A percentile compares a stretch with the other conserved stretches of the same genome.
Evolutionary conservation across 139 green algal genomes (phyloP).

Genomic region (Micractinium conductrix): DNA sequence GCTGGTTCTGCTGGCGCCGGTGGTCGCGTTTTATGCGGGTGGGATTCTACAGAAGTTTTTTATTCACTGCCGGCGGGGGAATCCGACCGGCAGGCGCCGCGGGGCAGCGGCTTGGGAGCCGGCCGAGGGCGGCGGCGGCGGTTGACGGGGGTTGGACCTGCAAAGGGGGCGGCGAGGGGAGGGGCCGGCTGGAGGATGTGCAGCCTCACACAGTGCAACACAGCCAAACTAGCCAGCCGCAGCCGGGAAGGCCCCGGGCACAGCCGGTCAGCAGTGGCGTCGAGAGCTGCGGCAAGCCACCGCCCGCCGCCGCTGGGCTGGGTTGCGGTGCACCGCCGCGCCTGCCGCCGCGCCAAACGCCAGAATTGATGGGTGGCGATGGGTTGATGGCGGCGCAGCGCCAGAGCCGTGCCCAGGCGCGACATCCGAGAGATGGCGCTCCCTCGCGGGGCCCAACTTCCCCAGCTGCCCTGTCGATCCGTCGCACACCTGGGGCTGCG

Average conservation of each 20-base stretch:
- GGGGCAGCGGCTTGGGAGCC: background rate
- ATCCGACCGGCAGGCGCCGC: too few species aligned
- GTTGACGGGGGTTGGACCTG: background rate
- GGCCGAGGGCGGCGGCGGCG: background rate
- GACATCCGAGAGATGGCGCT: slow-evolving; percentile 14
- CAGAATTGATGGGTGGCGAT: too few species aligned
- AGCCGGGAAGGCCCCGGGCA: background rate
- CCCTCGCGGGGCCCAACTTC: too few species aligned
- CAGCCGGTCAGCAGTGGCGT: background rate
- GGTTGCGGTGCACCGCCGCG: too few species aligned
- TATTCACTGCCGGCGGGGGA: slow-evolving; percentile 21
- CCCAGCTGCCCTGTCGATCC: too few species aligned
- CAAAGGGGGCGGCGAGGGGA: background rate
- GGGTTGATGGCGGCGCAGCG: background rate
- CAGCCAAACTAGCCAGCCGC: background rate
- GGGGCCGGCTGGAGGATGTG: too few species aligned
- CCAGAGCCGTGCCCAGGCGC: background rate
- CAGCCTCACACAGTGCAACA: too few species aligned
- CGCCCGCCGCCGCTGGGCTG: too few species aligned
- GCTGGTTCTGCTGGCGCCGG: background rate
- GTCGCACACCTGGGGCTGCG: background rate
- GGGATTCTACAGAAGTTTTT: background rate
- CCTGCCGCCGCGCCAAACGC: too few species aligned
- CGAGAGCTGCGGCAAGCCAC: background rate
- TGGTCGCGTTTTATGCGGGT: background rate